Evolutionary conservation across 352 stramenopile species (phyloP).

Genomic region (Pythium brassicae): DNA sequence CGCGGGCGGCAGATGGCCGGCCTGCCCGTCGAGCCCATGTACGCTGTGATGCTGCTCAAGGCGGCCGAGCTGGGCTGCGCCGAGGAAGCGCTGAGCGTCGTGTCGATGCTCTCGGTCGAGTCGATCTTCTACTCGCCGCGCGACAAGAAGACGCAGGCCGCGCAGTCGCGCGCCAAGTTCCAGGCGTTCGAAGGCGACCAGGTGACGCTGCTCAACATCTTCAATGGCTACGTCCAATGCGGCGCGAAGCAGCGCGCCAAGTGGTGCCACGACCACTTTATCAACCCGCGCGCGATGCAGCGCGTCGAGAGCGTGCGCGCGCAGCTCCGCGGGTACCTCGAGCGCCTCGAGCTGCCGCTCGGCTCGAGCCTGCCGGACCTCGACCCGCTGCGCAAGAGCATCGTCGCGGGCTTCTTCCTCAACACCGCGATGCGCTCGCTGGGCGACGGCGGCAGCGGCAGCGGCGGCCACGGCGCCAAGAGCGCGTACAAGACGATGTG

Average conservation of each 20-base stretch:
- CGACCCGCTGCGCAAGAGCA: conserved; percentile 82
- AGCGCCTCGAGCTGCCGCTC: conserved; percentile 65
- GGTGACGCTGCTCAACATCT: conserved; percentile 82
- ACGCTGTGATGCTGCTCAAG: conserved; percentile 85
- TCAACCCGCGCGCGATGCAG: conserved; percentile 80
- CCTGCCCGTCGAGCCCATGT: conserved; percentile 87
- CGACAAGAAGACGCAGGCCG: conserved; percentile 81
- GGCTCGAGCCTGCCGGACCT: conserved; percentile 72
- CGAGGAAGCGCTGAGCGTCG: conserved; percentile 81
- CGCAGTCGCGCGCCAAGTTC: conserved; percentile 74
- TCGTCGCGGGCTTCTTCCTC: conserved; percentile 85
- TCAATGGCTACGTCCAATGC: conserved; percentile 70
- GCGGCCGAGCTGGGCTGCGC: conserved; percentile 71
- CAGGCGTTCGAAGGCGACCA: conserved; percentile 82
- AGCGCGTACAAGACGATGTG: conserved; percentile 87
- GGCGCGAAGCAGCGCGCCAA: conserved; percentile 77
- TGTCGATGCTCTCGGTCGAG: conserved; percentile 88
- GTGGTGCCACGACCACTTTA: conserved; percentile 86
- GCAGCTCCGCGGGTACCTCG: conserved; percentile 67
- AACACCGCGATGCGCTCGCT: conserved; percentile 87
- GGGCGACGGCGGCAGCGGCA: conserved; percentile 42
- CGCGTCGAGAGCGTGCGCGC: conserved; percentile 79
- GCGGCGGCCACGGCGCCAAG: conserved; percentile 38
- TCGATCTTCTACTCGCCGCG: conserved; percentile 86
- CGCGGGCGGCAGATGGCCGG: conserved; percentile 81